Evolutionary conservation across 352 stramenopile genomes (phyloP), one percentile per base, ranked within the genome.

Genomic region (Globisporangium rhizosaccharum): DNA sequence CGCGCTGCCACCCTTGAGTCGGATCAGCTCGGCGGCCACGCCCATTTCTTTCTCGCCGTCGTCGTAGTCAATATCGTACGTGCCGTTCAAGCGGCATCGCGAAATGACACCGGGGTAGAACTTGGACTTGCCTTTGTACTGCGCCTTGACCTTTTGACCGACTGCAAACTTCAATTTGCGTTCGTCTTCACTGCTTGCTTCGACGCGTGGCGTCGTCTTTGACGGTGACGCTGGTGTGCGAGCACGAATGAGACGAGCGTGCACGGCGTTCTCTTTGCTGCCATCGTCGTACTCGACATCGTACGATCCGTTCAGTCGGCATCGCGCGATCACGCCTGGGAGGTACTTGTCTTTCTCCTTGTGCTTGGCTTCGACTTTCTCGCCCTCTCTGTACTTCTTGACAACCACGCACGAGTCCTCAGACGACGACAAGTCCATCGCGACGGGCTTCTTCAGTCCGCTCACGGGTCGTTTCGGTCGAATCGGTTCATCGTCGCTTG

Each of bases 211-310:
- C 10, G 33, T 37, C 10, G 33, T 49, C 18, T 49, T 49, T 0
- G 5, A 14, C 70, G 66, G 46, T 12, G 44, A 49, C 10, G 44
- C 11, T 4, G 44, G 11, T 9, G 44, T 26, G 15, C 44, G 18
- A 15, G 44, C 20, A 1, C 44, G 44, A 23, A 49, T 49, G 17
- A 49, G 18, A 12, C 44, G 44, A 4, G 44, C 44, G 12, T 49
- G 44, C 5, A 49, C 51, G 52, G 71, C 59, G n/a, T 60, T 83
- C 45, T 89, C 80, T 44, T 73, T 73, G 42, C 91, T 82, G 20
- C 86, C 84, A 51, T 96, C 85, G 41, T 94, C 79, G 61, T 92
- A 94, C 49, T 83, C 67, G 52, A 95, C 82, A 44, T 91, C 74
- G 50, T 85, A 94, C 1, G 79, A 91, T 0, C 82, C 75, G 45